A percentile compares a stretch with the other conserved stretches of the same genome.
Evolutionary conservation across 768 basidiomycete genomes (phyloP).

Genomic region (Goffeauzyma gilvescens): DNA sequence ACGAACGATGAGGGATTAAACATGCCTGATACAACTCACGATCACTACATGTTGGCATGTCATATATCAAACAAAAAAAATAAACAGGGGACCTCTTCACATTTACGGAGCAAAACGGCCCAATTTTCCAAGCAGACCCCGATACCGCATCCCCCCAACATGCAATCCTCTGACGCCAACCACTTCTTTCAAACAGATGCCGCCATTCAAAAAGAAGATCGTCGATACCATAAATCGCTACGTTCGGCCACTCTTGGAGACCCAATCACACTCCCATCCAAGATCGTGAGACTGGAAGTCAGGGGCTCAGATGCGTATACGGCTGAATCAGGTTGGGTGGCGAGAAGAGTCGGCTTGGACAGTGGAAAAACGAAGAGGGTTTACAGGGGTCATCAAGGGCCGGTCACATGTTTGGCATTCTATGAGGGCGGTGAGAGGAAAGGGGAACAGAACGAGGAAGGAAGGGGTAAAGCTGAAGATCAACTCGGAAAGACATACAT

Average conservation of each 20-base stretch:
- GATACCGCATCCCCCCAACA: slow-evolving; percentile 19
- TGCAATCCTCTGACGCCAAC: slow-evolving; percentile 34
- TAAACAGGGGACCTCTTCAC: too few relatives aligned
- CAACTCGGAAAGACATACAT: slow-evolving; percentile 33
- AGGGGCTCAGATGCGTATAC: slow-evolving; percentile 57
- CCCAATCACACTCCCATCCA: slow-evolving; percentile 58
- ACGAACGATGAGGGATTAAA: too few relatives aligned
- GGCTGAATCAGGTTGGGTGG: slow-evolving; percentile 63
- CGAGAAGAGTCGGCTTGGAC: slow-evolving; percentile 60
- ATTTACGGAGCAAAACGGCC: too few relatives aligned
- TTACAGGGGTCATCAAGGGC: slow-evolving; percentile 69
- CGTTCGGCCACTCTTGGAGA: slow-evolving; percentile 52
- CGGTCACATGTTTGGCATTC: slow-evolving; percentile 68
- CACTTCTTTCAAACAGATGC: slow-evolving; percentile 58
- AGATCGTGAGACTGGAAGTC: slow-evolving; percentile 52
- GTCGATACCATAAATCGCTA: slow-evolving; percentile 44
- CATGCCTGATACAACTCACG: too few relatives aligned
- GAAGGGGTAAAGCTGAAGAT: slow-evolving; percentile 1
- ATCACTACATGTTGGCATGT: too few relatives aligned
- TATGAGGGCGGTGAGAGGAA: slow-evolving; percentile 12
- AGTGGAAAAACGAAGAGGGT: slow-evolving; percentile 58
- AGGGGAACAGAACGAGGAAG: not conserved
- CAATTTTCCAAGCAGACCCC: not conserved
- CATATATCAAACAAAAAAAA: too few relatives aligned
- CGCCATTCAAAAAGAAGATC: slow-evolving; percentile 46